Percentiles rank a stretch among this genome's conserved stretches.
Conservation (phyloP, 306 rosid genomes). For the Quercus dentata region DNA sequence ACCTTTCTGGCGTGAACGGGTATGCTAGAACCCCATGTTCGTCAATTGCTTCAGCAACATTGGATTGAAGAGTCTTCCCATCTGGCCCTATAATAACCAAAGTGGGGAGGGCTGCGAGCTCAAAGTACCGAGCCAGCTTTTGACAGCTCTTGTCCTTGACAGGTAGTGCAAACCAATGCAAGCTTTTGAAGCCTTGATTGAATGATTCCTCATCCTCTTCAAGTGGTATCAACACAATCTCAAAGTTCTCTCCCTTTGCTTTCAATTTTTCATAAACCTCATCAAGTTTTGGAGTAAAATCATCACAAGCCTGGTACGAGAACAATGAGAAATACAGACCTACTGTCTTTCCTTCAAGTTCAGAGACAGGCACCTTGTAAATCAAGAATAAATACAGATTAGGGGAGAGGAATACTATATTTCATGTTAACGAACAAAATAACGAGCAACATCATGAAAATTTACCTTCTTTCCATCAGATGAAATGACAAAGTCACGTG, state of each 20-base stretch:
- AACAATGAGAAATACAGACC: slow-evolving; percentile 52
- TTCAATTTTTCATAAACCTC: slow-evolving; percentile 57
- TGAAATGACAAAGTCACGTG: slow-evolving; percentile 60
- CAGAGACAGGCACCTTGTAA: slow-evolving; percentile 49
- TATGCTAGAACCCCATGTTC: slow-evolving; percentile 60
- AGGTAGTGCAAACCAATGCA: slow-evolving; percentile 73
- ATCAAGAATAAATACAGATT: slow-evolving; percentile 17
- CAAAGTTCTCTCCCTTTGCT: slow-evolving; percentile 51
- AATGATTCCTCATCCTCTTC: slow-evolving; percentile 52
- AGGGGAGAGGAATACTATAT: slow-evolving; percentile 4
- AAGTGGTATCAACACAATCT: slow-evolving; percentile 53
- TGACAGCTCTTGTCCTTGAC: slow-evolving; percentile 39
- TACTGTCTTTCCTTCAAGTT: slow-evolving; percentile 65
- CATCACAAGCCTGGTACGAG: slow-evolving; percentile 14
- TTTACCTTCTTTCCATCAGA: slow-evolving; percentile 47
- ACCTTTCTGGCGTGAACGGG: slow-evolving; percentile 70
- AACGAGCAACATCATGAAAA: background rate
- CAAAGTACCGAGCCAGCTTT: slow-evolving; percentile 49
- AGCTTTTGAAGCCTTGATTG: slow-evolving; percentile 24
- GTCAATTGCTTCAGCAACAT: slow-evolving; percentile 48
- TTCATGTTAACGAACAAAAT: background rate
- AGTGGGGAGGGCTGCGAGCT: slow-evolving; percentile 53
- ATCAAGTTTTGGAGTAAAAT: slow-evolving; percentile 45
- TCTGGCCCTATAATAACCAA: slow-evolving; percentile 65
- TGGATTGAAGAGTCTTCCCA: slow-evolving; percentile 56